A percentile compares a stretch with the other conserved stretches of the same genome.
phyloP scores from a whole-genome alignment of 208 protist genomes.

The Endotrypanum monterogeii region DNA sequence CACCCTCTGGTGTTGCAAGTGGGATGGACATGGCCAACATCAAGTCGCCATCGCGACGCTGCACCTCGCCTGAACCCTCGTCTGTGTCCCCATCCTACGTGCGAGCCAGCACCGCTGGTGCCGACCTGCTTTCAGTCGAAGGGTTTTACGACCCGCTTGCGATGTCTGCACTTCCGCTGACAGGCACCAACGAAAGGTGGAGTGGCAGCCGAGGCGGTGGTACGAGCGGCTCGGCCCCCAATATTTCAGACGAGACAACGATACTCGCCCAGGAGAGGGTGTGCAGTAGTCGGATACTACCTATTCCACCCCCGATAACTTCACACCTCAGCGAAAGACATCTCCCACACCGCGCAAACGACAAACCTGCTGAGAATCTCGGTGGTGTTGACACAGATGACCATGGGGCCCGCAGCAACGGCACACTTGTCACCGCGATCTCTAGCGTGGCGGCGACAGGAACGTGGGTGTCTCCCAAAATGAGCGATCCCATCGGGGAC shows the following conservation, averaged over 20 bases:
- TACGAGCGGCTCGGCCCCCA: not conserved
- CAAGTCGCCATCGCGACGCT: not conserved
- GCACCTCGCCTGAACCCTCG: not conserved
- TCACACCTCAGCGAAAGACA: not conserved
- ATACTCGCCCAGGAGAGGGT: constrained; percentile 4
- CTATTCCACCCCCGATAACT: constrained; percentile 1
- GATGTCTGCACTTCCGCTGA: constrained; percentile 20
- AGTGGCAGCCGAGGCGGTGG: not conserved
- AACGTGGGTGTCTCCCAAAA: not conserved
- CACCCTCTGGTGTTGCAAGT: not conserved
- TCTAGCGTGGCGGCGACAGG: constrained; percentile 4
- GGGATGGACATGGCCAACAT: not conserved
- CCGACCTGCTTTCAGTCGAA: constrained; percentile 23
- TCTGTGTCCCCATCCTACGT: constrained; percentile 5
- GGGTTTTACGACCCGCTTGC: constrained; percentile 50
- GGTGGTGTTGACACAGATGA: not conserved
- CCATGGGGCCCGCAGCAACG: not conserved
- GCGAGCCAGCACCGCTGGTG: constrained; percentile 16
- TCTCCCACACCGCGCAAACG: not conserved
- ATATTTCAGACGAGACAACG: not conserved
- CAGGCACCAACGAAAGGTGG: not conserved
- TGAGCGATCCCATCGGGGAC: constrained; percentile 33
- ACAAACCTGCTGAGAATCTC: not conserved
- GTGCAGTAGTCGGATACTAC: not conserved
- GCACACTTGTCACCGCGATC: not conserved